Base-by-base conservation (phyloP, 345 rosid genomes). In the Melaleuca quinquenervia region DNA sequence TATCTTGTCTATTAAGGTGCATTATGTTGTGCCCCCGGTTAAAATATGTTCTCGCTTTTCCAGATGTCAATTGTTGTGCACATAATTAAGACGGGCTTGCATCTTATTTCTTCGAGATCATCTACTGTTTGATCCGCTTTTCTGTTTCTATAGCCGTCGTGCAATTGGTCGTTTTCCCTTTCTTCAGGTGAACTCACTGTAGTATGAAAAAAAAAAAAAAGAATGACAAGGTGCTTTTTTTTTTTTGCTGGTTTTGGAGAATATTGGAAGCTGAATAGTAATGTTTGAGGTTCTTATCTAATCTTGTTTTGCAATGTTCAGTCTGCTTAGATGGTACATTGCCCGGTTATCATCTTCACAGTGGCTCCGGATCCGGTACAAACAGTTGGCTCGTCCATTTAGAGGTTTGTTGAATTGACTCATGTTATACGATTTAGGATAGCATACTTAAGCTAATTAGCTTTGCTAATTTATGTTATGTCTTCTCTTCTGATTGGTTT, bases 271-370 rank as follows among this genome's bases (percentile, higher is more conserved):
- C 80, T 70, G 80, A 36, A 70, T 32, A 36, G 18, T 70, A 48
- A 70, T 36, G 80, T 36, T 18, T 41, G 80, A 70, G 80, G 13
- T 70, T 70, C 64, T 50, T 36, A 48, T 83, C 50, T 13, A 16
- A 2, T 41, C 15, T 62, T 55, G 84, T 50, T 50, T 53, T 74
- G 44, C 54, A 13, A 75, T 62, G 86, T 26, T 64, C 92, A 95
- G 98, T 96, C 50, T 96, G 99, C 60, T 85, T 95, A 88, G 99
- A 96, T 91, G 98, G 99, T 84, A 94, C 98, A 55, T 82, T 90
- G 83, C 99, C 99, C 55, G 99, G 96, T 84, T 96, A 96, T 88
- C 99, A 96, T 92, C 50, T 94, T 76, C 93, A 95, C 86, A 91
- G 83, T 20, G 99, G 99, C 82, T 88, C 85, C 53, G 98, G 98